Percentiles rank a stretch among this genome's conserved stretches.
Evolutionary conservation across 495 filamentous ascomycete species (phyloP).

Genomic region (Penicillium dipodomyicola): DNA sequence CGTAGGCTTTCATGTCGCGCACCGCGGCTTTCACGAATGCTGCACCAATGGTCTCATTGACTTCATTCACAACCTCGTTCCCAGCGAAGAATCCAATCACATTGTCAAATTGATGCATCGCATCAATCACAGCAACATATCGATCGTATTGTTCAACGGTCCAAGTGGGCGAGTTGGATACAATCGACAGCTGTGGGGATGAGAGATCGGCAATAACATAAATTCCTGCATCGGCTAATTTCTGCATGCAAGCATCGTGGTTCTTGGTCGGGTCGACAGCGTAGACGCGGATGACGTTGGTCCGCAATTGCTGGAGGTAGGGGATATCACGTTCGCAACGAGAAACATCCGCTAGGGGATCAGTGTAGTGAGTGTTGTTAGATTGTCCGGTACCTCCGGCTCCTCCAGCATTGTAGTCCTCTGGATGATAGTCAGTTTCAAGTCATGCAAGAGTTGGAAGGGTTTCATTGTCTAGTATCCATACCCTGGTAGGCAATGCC

Average conservation of each 20-base stretch:
- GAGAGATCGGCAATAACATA: conserved; percentile 89
- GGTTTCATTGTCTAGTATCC: background rate
- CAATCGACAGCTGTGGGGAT: conserved; percentile 78
- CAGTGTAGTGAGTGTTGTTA: conserved; percentile 45
- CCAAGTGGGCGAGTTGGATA: conserved; percentile 74
- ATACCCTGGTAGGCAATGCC: conserved; percentile 81
- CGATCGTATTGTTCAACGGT: conserved; percentile 67
- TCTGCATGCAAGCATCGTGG: conserved; percentile 76
- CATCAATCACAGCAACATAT: conserved; percentile 79
- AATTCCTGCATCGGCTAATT: conserved; percentile 79
- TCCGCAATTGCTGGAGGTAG: conserved; percentile 65
- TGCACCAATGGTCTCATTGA: conserved; percentile 69
- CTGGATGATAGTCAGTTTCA: conserved; percentile 22
- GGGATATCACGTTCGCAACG: conserved; percentile 78
- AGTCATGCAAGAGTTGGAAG: background rate
- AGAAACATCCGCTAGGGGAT: conserved; percentile 67
- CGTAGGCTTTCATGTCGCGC: conserved; percentile 88
- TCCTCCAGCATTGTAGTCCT: conserved; percentile 44
- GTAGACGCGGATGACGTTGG: conserved; percentile 91
- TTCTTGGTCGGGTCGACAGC: conserved; percentile 75
- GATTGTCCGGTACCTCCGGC: conserved; percentile 18
- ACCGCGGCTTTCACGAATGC: conserved; percentile 94
- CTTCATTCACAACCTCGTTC: conserved; percentile 85
- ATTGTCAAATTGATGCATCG: conserved; percentile 73
- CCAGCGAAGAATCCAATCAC: conserved; percentile 92